phyloP scores from a whole-genome alignment of 2,329 filamentous ascomycete genomes.

The Penicillium oxalicum region DNA sequence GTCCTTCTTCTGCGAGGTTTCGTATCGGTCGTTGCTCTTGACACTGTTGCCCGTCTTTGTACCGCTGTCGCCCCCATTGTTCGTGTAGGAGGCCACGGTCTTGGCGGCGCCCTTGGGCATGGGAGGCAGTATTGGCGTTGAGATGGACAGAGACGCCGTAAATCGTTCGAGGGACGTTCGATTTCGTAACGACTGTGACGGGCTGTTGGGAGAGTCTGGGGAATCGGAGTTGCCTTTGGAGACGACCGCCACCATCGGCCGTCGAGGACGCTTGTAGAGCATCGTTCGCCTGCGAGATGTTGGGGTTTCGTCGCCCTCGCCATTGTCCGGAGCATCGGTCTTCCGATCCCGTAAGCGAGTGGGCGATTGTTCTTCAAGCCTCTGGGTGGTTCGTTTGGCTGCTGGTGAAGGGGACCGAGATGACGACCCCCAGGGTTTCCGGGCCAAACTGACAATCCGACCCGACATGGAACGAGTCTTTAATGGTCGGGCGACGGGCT shows the following conservation, averaged over 20 bases:
- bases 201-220: slow-evolving; percentile 31
- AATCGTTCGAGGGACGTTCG: slow-evolving; percentile 45
- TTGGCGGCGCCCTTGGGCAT: slow-evolving; percentile 40
- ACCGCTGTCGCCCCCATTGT: slow-evolving; percentile 13
- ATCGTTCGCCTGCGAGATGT: slow-evolving; percentile 27
- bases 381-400: slow-evolving; percentile 26
- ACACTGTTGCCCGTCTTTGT: too few species aligned
- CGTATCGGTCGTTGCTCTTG: slow-evolving; percentile 11
- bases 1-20: slow-evolving; percentile 55
- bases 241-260: slow-evolving; percentile 38
- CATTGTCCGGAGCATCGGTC: slow-evolving; percentile 14
- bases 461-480: slow-evolving; percentile 46
- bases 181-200: slow-evolving; percentile 38
- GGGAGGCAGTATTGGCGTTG: slow-evolving; percentile 44
- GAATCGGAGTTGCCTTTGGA: slow-evolving; percentile 31
- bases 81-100: slow-evolving; percentile 30
- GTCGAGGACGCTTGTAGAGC: slow-evolving; percentile 33
- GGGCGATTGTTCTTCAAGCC: slow-evolving; percentile 27
- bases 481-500: slow-evolving; percentile 30
- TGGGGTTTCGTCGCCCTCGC: slow-evolving; percentile 18
- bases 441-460: slow-evolving; percentile 46
- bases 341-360: slow-evolving; percentile 13
- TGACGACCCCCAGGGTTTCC: slow-evolving; percentile 46
- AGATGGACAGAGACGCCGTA: slow-evolving; percentile 37
- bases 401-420: slow-evolving; percentile 46